Conservation (phyloP, 140 eudicot genomes). For the Oenanthe javanica region DNA sequence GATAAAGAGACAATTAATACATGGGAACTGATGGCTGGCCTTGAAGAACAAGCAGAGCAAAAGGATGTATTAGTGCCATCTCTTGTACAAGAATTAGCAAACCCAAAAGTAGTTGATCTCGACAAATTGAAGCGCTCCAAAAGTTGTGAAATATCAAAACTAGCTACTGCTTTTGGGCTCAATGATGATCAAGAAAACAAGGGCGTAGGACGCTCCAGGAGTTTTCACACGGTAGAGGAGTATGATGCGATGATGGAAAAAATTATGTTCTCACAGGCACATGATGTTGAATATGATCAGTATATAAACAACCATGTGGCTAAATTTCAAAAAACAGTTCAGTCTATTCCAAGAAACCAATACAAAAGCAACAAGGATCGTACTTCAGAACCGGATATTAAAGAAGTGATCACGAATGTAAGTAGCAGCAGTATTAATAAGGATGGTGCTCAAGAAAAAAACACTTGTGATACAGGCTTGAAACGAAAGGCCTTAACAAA, state of each 20-base stretch:
- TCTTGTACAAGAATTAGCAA: background rate
- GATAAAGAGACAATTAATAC: conserved; percentile 2
- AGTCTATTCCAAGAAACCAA: background rate
- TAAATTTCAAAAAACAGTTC: background rate
- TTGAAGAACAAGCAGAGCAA: conserved; percentile 13
- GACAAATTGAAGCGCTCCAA: conserved; percentile 14
- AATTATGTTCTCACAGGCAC: background rate
- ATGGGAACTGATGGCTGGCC: conserved; percentile 19
- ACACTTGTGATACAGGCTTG: conserved; percentile 11
- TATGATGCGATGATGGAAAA: conserved; percentile 34
- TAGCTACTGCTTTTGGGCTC: background rate
- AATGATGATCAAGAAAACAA: background rate
- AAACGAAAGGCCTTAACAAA: conserved; percentile 19
- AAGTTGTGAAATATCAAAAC: conserved; percentile 6
- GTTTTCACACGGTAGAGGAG: conserved; percentile 49
- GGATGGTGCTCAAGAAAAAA: conserved; percentile 10
- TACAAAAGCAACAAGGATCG: background rate
- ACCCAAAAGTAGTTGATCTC: background rate
- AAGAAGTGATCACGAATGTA: background rate
- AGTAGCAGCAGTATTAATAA: background rate
- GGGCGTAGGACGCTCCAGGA: conserved; percentile 21
- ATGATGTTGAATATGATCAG: conserved; percentile 3
- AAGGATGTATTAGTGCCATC: background rate
- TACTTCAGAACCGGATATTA: background rate
- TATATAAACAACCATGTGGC: background rate